A percentile compares a stretch with the other conserved stretches of the same genome.
Evolutionary conservation across 257 asterid genomes (phyloP).

Genomic region (Prunella vulgaris): DNA sequence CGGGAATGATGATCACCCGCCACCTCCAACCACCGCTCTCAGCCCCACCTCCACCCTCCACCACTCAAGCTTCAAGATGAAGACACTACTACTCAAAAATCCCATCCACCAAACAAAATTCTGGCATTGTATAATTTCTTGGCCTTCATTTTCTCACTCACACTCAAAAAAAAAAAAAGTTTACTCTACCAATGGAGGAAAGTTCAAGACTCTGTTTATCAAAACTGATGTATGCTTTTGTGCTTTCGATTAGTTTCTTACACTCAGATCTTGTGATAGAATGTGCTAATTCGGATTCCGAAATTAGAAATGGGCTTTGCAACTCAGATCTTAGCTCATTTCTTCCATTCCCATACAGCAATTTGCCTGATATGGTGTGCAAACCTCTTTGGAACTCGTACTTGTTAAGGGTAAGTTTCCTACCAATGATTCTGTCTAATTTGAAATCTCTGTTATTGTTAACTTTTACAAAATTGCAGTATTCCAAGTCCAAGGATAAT

Average conservation of each 20-base stretch:
- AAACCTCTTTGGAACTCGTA: slow-evolving; percentile 83
- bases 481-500: slow-evolving; percentile 58
- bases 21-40: slow-evolving; percentile 64
- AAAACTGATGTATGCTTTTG: slow-evolving; percentile 1
- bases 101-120: slow-evolving; percentile 27
- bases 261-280: slow-evolving; percentile 15
- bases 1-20: slow-evolving; percentile 61
- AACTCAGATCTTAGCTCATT: slow-evolving; percentile 53
- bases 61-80: slow-evolving; percentile 29
- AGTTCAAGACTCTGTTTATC: slow-evolving; percentile 19
- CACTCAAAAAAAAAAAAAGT: background rate
- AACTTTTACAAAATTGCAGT: slow-evolving; percentile 36
- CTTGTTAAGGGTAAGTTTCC: slow-evolving; percentile 54
- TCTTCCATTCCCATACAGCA: slow-evolving; percentile 79
- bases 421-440: background rate
- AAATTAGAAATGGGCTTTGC: slow-evolving; percentile 35
- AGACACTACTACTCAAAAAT: slow-evolving; percentile 23
- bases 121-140: slow-evolving; percentile 16
- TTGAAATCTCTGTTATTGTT: background rate
- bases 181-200: slow-evolving; percentile 35
- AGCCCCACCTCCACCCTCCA: slow-evolving; percentile 53
- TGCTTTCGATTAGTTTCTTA: slow-evolving; percentile 20
- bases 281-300: slow-evolving; percentile 22
- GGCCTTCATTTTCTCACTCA: slow-evolving; percentile 17
- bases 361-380: slow-evolving; percentile 66